Percentiles rank a stretch among this genome's conserved stretches.
phyloP scores from a whole-genome alignment of 495 filamentous ascomycete species.

The Talaromyces trachyspermus region DNA sequence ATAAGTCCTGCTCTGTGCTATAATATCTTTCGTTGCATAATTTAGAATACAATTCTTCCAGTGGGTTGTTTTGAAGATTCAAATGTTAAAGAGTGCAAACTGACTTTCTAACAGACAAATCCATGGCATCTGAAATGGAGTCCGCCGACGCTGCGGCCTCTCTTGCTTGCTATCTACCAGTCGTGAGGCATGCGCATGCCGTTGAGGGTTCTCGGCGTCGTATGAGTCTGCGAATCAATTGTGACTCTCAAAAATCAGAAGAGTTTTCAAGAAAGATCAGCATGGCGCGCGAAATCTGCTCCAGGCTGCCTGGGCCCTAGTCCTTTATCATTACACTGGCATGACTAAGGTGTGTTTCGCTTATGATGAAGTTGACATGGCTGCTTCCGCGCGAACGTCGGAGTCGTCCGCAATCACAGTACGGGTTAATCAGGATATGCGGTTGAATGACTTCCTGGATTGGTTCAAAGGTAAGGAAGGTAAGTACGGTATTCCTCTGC shows the following conservation, averaged over 20 bases:
- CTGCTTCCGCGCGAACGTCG: conserved; percentile 9
- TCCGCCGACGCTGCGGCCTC: conserved; percentile 6
- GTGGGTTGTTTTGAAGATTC: too few species aligned
- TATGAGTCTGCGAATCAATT: conserved; percentile 6
- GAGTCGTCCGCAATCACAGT: neutral
- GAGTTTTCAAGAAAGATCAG: conserved; percentile 11
- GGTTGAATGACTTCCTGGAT: neutral
- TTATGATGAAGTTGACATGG: conserved; percentile 31
- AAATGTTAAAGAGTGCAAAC: neutral
- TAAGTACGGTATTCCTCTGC: neutral
- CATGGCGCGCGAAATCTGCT: conserved; percentile 26
- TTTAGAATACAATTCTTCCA: too few species aligned
- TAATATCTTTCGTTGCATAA: too few species aligned
- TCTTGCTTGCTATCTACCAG: conserved; percentile 29
- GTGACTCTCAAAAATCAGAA: conserved; percentile 2
- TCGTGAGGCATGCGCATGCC: neutral
- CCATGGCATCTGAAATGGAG: neutral
- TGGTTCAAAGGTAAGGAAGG: neutral
- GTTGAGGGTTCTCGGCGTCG: neutral
- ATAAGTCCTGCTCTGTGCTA: too few species aligned
- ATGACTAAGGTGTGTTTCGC: conserved; percentile 52
- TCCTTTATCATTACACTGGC: conserved; percentile 46
- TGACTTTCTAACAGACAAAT: neutral
- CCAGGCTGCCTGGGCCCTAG: conserved; percentile 47
- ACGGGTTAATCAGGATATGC: neutral